phyloP scores from a whole-genome alignment of 768 basidiomycete species.

The Suillus variegatus region DNA sequence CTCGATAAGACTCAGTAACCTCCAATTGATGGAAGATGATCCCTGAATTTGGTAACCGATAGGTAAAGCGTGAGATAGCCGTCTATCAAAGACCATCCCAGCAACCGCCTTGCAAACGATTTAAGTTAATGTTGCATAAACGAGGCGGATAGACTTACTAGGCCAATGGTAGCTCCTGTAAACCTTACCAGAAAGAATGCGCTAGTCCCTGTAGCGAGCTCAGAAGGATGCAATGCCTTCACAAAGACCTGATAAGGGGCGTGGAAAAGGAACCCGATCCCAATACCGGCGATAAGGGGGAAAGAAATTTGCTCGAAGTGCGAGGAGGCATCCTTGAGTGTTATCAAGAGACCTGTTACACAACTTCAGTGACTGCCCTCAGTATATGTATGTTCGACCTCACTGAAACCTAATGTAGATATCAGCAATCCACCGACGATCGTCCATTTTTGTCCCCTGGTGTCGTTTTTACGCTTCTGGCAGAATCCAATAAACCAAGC shows the following conservation, averaged over 20 bases:
- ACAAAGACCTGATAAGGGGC: constrained; percentile 83
- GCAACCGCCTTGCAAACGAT: constrained; percentile 58
- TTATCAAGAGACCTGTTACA: constrained; percentile 61
- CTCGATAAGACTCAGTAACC: constrained; percentile 46
- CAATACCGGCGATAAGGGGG: constrained; percentile 73
- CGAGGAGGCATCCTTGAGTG: constrained; percentile 56
- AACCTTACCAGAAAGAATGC: constrained; percentile 88
- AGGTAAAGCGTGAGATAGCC: constrained; percentile 51
- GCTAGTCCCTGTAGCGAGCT: constrained; percentile 78
- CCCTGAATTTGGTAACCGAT: constrained; percentile 41
- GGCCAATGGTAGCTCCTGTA: constrained; percentile 80
- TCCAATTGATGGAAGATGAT: constrained; percentile 56
- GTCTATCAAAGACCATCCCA: constrained; percentile 69
- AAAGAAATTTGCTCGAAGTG: constrained; percentile 49
- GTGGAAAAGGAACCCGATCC: constrained; percentile 83
- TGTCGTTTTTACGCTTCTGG: constrained; percentile 57
- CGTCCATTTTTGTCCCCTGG: constrained; percentile 64
- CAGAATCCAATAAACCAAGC: constrained; percentile 80
- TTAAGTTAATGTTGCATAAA: constrained; percentile 9
- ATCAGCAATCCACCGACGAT: constrained; percentile 65
- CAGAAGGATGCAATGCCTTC: constrained; percentile 59
- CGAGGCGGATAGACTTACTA: constrained; percentile 48
- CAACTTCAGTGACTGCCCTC: constrained; percentile 14
- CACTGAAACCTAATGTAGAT: constrained; percentile 75
- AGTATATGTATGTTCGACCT: constrained; percentile 16